Base-by-base conservation (phyloP, 1,284 basidiomycete genomes). In the Schizophyllum commune region DNA sequence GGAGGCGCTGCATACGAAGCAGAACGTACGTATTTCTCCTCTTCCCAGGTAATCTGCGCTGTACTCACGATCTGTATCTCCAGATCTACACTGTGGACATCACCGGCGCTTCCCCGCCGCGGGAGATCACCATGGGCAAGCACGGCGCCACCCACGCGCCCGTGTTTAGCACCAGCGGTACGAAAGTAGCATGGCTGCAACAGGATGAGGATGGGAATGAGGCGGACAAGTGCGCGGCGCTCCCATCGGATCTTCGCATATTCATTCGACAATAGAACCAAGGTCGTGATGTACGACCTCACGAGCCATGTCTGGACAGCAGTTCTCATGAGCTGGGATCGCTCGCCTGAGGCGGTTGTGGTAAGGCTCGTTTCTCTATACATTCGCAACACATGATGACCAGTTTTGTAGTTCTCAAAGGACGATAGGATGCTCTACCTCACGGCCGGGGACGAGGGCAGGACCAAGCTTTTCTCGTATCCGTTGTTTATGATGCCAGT, bases 181-280 rank as follows among this genome's bases (percentile, higher is more conserved):
- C 80, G 60, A 91, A 89, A 72, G 83, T 85, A 1, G 92, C 90
- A 0, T 97, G 94, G 94, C 75, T 92, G 52, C 89, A 97, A 73
- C 82, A 94, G 65, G 85, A 87, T 56, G 72, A 89, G 69, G 93
- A 97, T 69, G 94, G 94, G 0, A 90, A 95, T 68, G 94, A 97
- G 73, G 82, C 88, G 58, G 91, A 91, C 70, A 82, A 86, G 88
- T 84, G 64, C 33, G 71, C 65, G 11, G 22, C 34, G 51, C 27
- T 55, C 32, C n/a, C n/a, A n/a, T n/a, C n/a, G n/a, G n/a, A n/a
- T n/a, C n/a, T n/a, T n/a, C n/a, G n/a, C n/a, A n/a, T n/a, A n/a
- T n/a, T n/a, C 15, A n/a, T 47, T 9, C 8, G 52, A 11, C 27
- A 3, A 4, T 62, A 89, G 88, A 62, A 81, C 82, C 5, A 88